These are phyloP conservation scores for Helianthus tuberosus DNA, from an alignment of 129 eudicot genomes.

Conservation along the genomic window DNA sequence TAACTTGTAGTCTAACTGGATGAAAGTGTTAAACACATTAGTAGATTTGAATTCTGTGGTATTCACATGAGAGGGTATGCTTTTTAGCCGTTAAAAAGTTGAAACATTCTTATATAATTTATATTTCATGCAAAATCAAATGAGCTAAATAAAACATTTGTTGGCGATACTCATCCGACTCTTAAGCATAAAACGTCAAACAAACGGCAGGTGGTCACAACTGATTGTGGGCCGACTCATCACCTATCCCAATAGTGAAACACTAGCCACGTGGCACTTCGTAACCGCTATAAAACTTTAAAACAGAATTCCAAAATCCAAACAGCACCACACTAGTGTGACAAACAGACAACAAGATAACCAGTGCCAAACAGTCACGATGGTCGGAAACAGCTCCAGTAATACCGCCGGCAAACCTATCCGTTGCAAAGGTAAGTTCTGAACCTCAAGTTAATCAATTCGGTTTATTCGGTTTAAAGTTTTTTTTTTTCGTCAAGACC, in stretches of 20 bases:
- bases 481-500: too few relatives aligned
- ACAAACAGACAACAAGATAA: constrained; percentile 4
- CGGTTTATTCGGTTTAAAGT: too few relatives aligned
- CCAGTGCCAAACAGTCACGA: neutral
- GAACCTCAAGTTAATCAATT: too few relatives aligned
- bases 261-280: neutral
- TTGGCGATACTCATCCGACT: too few relatives aligned
- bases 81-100: too few relatives aligned
- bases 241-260: neutral
- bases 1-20: too few relatives aligned
- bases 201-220: neutral
- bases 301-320: neutral
- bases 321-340: neutral
- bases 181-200: constrained; percentile 8
- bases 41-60: too few relatives aligned
- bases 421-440: constrained; percentile 51
- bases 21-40: too few relatives aligned
- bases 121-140: too few relatives aligned
- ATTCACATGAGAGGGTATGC: too few relatives aligned
- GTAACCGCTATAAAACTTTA: neutral
- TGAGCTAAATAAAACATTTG: too few relatives aligned
- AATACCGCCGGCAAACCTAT: constrained; percentile 46
- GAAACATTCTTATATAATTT: too few relatives aligned
- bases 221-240: neutral
- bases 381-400: constrained; percentile 35